Evolutionary conservation across 306 rosid species (phyloP).

Genomic region (Begonia fuchsioides): DNA sequence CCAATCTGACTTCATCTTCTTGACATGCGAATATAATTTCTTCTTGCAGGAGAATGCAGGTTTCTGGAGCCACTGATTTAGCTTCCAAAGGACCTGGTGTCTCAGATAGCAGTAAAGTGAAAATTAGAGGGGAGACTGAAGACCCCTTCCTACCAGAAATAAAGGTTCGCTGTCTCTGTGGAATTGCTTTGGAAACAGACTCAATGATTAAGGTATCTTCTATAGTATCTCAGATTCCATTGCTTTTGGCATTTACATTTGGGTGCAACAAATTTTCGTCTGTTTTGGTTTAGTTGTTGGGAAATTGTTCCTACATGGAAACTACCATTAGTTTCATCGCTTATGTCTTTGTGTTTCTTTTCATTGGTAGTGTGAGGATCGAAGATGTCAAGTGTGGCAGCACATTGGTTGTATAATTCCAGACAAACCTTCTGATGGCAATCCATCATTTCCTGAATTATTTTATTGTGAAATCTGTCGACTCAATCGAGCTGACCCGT

Average conservation of each 20-base stretch:
- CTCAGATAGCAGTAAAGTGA: constrained; percentile 70
- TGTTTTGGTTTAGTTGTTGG: too few relatives aligned
- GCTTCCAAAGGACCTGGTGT: constrained; percentile 73
- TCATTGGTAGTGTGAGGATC: constrained; percentile 76
- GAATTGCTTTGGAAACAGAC: constrained; percentile 67
- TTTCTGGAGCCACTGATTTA: constrained; percentile 81
- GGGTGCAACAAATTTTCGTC: too few relatives aligned
- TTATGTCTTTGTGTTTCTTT: constrained; percentile 6
- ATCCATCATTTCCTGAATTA: constrained; percentile 47
- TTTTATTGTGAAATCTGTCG: constrained; percentile 91
- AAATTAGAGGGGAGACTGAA: constrained; percentile 65
- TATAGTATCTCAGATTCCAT: too few relatives aligned
- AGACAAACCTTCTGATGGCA: constrained; percentile 74
- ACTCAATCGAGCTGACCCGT: constrained; percentile 96
- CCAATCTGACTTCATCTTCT: too few relatives aligned
- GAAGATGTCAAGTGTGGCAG: constrained; percentile 81
- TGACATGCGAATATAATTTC: too few relatives aligned
- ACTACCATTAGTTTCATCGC: too few relatives aligned
- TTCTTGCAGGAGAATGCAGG: constrained; percentile 76
- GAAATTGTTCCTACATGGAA: too few relatives aligned
- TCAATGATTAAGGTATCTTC: constrained; percentile 67
- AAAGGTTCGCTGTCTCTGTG: constrained; percentile 87
- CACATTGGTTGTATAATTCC: constrained; percentile 76
- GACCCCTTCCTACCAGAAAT: constrained; percentile 51
- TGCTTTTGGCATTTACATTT: too few relatives aligned